A percentile compares a stretch with the other conserved stretches of the same genome.
phyloP scores from a whole-genome alignment of 306 rosid species.

The Castanospermum australe region DNA sequence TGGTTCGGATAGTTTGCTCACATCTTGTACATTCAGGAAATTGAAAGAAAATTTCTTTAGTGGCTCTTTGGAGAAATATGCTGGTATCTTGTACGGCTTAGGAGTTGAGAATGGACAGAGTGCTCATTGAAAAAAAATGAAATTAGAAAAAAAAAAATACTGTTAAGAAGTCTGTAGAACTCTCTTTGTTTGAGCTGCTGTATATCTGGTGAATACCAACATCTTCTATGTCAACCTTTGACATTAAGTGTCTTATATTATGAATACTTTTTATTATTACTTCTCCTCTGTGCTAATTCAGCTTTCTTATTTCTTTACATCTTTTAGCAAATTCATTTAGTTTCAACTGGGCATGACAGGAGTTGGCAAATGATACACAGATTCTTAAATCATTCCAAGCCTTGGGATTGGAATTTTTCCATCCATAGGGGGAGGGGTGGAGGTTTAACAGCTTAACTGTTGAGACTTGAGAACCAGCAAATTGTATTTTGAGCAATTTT shows the following conservation, averaged over 20 bases:
- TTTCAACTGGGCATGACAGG: neutral
- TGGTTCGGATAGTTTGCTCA: slow-evolving; percentile 57
- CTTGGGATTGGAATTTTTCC: neutral
- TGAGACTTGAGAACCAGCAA: neutral
- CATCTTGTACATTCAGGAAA: slow-evolving; percentile 49
- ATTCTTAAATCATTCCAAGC: neutral
- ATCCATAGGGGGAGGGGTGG: neutral
- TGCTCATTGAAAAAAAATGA: slow-evolving; percentile 29
- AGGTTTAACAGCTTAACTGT: neutral
- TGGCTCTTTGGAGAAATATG: slow-evolving; percentile 57
- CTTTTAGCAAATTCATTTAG: neutral
- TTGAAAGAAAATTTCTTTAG: slow-evolving; percentile 55
- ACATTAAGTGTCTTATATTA: slow-evolving; percentile 30
- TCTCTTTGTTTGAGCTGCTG: slow-evolving; percentile 23
- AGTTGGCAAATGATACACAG: neutral
- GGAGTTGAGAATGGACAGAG: slow-evolving; percentile 52
- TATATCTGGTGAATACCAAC: slow-evolving; percentile 29
- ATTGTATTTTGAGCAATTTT: neutral
- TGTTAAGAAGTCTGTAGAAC: slow-evolving; percentile 23
- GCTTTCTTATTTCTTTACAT: neutral
- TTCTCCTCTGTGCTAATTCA: neutral
- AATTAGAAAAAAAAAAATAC: neutral
- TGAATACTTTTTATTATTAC: slow-evolving; percentile 14
- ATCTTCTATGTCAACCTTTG: slow-evolving; percentile 31
- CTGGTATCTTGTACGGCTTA: slow-evolving; percentile 60